A percentile compares a stretch with the other conserved stretches of the same genome.
Conservation (phyloP, 2,329 filamentous ascomycete genomes). For the Arthrobotrys musiformis region DNA sequence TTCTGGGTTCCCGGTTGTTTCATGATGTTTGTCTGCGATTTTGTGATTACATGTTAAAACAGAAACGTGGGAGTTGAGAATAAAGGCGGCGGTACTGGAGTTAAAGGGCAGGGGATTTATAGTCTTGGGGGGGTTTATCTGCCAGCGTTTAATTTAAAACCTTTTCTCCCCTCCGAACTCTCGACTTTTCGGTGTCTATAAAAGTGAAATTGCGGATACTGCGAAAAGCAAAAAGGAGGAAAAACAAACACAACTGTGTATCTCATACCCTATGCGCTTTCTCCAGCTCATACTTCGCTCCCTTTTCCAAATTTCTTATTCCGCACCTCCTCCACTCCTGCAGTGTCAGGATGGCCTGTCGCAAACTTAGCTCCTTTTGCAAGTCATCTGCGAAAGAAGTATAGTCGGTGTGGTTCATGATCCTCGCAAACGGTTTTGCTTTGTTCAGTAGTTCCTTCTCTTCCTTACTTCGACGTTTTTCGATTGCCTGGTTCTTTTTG, state of each 20-base stretch:
- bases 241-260: slow-evolving; percentile 28
- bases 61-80: neutral
- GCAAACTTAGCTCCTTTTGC: slow-evolving; percentile 88
- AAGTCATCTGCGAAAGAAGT: slow-evolving; percentile 85
- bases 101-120: neutral
- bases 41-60: slow-evolving; percentile 38
- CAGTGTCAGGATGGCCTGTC: slow-evolving; percentile 86
- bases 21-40: slow-evolving; percentile 49
- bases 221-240: slow-evolving; percentile 68
- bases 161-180: neutral
- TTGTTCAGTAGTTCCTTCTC: slow-evolving; percentile 91
- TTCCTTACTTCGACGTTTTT: slow-evolving; percentile 96
- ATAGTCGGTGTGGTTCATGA: slow-evolving; percentile 95
- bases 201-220: slow-evolving; percentile 61
- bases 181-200: neutral
- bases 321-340: slow-evolving; percentile 91
- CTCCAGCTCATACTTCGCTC: slow-evolving; percentile 92
- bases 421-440: slow-evolving; percentile 92
- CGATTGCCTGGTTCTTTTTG: slow-evolving; percentile 84
- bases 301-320: slow-evolving; percentile 84
- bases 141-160: neutral
- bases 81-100: neutral
- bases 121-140: neutral
- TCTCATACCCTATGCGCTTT: slow-evolving; percentile 78
- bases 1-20: slow-evolving; percentile 64